Conservation (phyloP, 202 grass and related monocot genomes). For the Tripidium arundinaceum region DNA sequence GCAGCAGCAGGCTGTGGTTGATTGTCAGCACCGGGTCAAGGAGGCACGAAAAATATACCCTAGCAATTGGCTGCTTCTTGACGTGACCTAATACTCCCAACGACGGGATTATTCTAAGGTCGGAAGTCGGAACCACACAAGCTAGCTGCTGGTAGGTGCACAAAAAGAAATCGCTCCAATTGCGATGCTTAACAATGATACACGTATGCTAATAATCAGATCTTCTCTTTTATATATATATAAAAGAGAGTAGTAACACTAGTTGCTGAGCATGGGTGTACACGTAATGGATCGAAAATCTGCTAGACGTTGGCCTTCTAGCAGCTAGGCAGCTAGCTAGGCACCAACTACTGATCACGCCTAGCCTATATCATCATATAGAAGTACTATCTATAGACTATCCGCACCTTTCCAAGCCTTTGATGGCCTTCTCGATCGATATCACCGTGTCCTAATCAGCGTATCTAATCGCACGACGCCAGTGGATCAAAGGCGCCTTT, state of each 20-base stretch:
- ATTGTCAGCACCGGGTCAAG: slow-evolving; percentile 19
- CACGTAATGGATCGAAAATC: not conserved
- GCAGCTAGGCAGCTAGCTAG: not conserved
- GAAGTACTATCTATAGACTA: not conserved
- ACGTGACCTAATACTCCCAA: slow-evolving; percentile 36
- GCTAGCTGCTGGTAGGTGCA: not conserved
- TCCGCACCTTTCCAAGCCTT: not conserved
- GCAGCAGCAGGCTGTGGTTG: not conserved
- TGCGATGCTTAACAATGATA: not conserved
- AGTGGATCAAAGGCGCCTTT: slow-evolving; percentile 38
- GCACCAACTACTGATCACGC: not conserved
- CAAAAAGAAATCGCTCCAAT: not conserved
- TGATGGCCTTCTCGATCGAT: slow-evolving; percentile 21
- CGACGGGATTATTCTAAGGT: slow-evolving; percentile 3
- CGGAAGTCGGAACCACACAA: not conserved
- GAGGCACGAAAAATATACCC: not conserved
- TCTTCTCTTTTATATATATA: not conserved
- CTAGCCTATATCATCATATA: not conserved
- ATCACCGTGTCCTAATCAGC: slow-evolving; percentile 41
- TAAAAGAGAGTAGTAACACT: not conserved
- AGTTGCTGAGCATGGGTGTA: not conserved
- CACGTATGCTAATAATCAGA: not conserved
- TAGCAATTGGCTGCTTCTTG: slow-evolving; percentile 6
- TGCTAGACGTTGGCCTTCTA: slow-evolving; percentile 15
- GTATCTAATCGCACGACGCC: slow-evolving; percentile 47